Conservation (phyloP, 2,329 filamentous ascomycete species). For the Cadophora malorum region DNA sequence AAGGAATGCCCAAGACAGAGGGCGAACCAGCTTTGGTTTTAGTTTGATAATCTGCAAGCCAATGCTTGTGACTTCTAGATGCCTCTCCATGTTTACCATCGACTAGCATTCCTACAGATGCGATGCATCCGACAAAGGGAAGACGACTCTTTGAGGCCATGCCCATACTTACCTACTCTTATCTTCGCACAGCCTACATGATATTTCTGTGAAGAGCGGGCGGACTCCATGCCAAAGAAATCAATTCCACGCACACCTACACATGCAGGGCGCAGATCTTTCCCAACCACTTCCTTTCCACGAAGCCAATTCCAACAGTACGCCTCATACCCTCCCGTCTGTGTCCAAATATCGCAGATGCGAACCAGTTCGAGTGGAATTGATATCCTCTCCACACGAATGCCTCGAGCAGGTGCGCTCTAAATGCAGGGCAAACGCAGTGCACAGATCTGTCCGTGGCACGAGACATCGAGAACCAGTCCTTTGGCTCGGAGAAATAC, state of each 20-base stretch:
- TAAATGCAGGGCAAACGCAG: background rate
- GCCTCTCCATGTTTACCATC: background rate
- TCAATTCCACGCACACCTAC: background rate
- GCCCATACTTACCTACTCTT: background rate
- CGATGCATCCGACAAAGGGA: background rate
- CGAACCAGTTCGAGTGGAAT: background rate
- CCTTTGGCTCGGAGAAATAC: background rate
- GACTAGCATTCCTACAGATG: background rate
- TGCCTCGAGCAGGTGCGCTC: background rate
- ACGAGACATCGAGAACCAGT: background rate
- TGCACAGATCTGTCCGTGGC: constrained; percentile 6
- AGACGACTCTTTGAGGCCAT: background rate
- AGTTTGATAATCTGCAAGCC: background rate
- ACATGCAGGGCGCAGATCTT: background rate
- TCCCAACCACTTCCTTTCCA: background rate
- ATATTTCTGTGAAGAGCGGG: background rate
- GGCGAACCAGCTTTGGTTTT: background rate
- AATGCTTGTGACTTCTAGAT: background rate
- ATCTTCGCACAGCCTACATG: background rate
- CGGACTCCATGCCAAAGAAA: too few relatives aligned
- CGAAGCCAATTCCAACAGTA: background rate
- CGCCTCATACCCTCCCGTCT: background rate
- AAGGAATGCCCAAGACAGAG: background rate
- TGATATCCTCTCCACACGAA: background rate
- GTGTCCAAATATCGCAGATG: background rate